These are phyloP conservation scores for Lentinus polychrous DNA, from an alignment of 1,284 basidiomycete species.

Conservation along the genomic window DNA sequence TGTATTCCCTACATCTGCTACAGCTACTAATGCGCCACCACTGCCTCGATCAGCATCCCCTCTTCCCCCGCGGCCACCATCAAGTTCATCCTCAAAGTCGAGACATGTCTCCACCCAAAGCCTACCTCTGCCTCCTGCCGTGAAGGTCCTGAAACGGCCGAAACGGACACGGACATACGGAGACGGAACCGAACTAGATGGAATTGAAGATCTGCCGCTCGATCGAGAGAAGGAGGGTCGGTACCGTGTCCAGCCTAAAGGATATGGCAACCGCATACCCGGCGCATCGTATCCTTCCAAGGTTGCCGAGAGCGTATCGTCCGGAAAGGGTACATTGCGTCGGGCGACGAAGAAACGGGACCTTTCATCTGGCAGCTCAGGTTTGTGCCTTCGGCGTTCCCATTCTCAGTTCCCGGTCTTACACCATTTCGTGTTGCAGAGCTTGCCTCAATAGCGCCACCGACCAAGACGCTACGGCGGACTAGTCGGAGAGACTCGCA, in stretches of 20 bases:
- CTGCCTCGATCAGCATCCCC: slow-evolving; percentile 45
- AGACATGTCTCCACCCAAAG: slow-evolving; percentile 26
- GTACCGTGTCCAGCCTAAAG: slow-evolving; percentile 65
- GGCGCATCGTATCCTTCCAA: slow-evolving; percentile 38
- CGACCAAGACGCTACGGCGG: slow-evolving; percentile 35
- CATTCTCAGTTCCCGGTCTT: background rate
- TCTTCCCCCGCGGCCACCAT: slow-evolving; percentile 49
- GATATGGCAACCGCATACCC: slow-evolving; percentile 52
- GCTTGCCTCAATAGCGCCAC: slow-evolving; percentile 21
- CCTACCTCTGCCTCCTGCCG: slow-evolving; percentile 36
- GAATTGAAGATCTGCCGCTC: slow-evolving; percentile 83
- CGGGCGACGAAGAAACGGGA: slow-evolving; percentile 27
- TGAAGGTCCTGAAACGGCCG: slow-evolving; percentile 67
- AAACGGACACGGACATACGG: slow-evolving; percentile 74
- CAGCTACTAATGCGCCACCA: slow-evolving; percentile 22
- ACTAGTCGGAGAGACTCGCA: slow-evolving; percentile 30
- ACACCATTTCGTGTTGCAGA: slow-evolving; percentile 11
- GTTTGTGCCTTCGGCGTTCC: background rate
- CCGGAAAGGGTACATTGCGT: slow-evolving; percentile 46
- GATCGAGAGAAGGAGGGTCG: slow-evolving; percentile 75
- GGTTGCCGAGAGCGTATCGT: slow-evolving; percentile 15
- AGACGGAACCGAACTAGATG: slow-evolving; percentile 91
- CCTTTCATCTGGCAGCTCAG: slow-evolving; percentile 27
- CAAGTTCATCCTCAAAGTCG: slow-evolving; percentile 31
- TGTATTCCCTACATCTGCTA: slow-evolving; percentile 50